These are phyloP conservation scores for Perilla frutescens DNA, from an alignment of 257 asterid species.

Conservation along the genomic window DNA sequence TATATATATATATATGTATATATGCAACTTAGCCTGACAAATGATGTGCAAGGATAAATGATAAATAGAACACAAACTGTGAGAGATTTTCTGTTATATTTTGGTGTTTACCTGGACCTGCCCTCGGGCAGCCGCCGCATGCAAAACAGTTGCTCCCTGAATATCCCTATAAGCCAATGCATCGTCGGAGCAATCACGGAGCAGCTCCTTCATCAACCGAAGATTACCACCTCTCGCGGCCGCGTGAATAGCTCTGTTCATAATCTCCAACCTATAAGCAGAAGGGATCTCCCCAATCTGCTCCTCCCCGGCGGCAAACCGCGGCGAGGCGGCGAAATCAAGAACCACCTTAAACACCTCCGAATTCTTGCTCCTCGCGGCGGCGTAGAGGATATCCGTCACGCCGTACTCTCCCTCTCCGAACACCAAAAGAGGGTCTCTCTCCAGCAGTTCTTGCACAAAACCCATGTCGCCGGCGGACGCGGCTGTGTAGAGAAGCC, in stretches of 20 bases:
- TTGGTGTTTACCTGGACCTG: conserved; percentile 65
- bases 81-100: background rate
- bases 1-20: too few species aligned
- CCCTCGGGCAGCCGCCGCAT: conserved; percentile 92
- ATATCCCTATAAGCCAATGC: conserved; percentile 69
- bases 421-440: conserved; percentile 84
- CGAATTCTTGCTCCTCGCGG: conserved; percentile 74
- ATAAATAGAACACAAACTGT: too few species aligned
- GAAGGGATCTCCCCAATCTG: conserved; percentile 62
- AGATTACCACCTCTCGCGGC: conserved; percentile 98
- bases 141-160: conserved; percentile 78
- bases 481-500: conserved; percentile 94
- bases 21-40: too few species aligned
- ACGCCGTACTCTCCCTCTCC: conserved; percentile 97
- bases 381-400: conserved; percentile 85
- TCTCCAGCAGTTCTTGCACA: conserved; percentile 67
- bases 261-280: conserved; percentile 81
- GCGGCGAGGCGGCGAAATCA: conserved; percentile 71
- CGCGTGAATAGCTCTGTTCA: conserved; percentile 87
- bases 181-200: conserved; percentile 63
- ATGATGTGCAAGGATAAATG: too few species aligned
- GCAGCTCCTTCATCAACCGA: conserved; percentile 67
- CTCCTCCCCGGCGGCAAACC: conserved; percentile 57
- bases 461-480: conserved; percentile 87
- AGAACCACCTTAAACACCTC: conserved; percentile 66